Evolutionary conservation across 208 protist genomes (phyloP).

Genomic region (Leishmania guyanensis): DNA sequence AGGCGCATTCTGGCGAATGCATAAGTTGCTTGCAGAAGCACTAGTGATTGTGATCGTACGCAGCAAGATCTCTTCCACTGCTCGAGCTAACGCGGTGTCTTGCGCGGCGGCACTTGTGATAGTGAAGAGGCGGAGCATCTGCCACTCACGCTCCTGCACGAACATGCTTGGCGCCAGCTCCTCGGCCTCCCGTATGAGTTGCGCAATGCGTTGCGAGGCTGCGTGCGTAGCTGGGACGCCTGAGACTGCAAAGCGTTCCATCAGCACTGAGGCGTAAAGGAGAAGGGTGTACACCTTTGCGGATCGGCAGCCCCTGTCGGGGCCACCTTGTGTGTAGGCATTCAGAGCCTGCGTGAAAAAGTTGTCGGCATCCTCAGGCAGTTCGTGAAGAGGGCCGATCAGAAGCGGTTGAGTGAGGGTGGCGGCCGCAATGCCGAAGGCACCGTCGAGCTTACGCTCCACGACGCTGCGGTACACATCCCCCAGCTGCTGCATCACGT

Average conservation of each 20-base stretch:
- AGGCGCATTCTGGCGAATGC: background rate
- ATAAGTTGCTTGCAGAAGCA: background rate
- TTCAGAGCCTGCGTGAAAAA: conserved; percentile 58
- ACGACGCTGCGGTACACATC: conserved; percentile 69
- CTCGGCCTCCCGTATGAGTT: conserved; percentile 43
- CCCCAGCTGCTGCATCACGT: conserved; percentile 54
- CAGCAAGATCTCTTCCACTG: conserved; percentile 33
- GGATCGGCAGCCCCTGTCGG: conserved; percentile 34
- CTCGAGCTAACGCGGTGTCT: conserved; percentile 33
- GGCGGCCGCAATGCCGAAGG: conserved; percentile 14
- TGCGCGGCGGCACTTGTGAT: conserved; percentile 20
- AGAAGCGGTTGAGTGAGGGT: conserved; percentile 50
- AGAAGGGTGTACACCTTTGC: conserved; percentile 44
- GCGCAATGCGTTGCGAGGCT: conserved; percentile 39
- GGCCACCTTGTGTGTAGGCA: conserved; percentile 42
- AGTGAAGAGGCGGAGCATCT: conserved; percentile 67
- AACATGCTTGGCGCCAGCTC: conserved; percentile 16
- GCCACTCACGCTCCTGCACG: conserved; percentile 43
- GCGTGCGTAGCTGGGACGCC: conserved; percentile 37
- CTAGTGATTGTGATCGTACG: conserved; percentile 19
- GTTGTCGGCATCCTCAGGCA: conserved; percentile 50
- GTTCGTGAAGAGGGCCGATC: conserved; percentile 36
- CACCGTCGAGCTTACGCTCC: conserved; percentile 36
- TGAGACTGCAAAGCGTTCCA: conserved; percentile 33
- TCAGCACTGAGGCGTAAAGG: conserved; percentile 45